Evolutionary conservation across 768 basidiomycete species (phyloP).

Genomic region (Pleurotus platypus): DNA sequence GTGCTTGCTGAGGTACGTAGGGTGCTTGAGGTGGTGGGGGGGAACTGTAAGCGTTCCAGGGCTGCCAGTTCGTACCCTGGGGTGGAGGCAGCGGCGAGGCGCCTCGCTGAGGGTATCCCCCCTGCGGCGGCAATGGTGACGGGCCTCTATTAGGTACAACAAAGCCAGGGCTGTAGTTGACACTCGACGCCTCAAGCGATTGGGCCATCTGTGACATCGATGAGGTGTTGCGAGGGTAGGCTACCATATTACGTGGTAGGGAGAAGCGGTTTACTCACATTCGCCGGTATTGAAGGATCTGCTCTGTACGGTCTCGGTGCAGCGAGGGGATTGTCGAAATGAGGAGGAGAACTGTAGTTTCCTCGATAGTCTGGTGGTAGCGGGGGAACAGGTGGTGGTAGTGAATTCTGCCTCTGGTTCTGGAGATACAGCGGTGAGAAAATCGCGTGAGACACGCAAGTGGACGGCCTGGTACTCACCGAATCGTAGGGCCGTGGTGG

Average conservation of each 20-base stretch:
- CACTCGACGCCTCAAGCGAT: conserved; percentile 65
- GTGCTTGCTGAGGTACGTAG: conserved; percentile 10
- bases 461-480: not conserved
- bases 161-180: conserved; percentile 31
- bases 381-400: conserved; percentile 48
- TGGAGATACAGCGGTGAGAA: conserved; percentile 10
- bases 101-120: conserved; percentile 12
- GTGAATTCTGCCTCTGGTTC: conserved; percentile 11
- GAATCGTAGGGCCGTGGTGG: conserved; percentile 25
- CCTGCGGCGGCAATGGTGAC: conserved; percentile 10
- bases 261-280: conserved; percentile 40
- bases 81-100: conserved; percentile 22
- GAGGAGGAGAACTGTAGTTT: conserved; percentile 34
- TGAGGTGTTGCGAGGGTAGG: not conserved
- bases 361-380: conserved; percentile 35
- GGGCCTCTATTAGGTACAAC: conserved; percentile 13
- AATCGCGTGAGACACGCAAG: not conserved
- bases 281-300: conserved; percentile 56
- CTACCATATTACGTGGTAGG: conserved; percentile 8
- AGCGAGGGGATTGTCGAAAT: conserved; percentile 52
- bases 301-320: conserved; percentile 67
- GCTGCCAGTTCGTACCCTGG: conserved; percentile 18
- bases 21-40: conserved; percentile 14
- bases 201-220: conserved; percentile 27
- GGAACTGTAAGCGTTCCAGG: conserved; percentile 13